Evolutionary conservation across 805 yeast species (phyloP).

Genomic region (Clavispora vitiphila): DNA sequence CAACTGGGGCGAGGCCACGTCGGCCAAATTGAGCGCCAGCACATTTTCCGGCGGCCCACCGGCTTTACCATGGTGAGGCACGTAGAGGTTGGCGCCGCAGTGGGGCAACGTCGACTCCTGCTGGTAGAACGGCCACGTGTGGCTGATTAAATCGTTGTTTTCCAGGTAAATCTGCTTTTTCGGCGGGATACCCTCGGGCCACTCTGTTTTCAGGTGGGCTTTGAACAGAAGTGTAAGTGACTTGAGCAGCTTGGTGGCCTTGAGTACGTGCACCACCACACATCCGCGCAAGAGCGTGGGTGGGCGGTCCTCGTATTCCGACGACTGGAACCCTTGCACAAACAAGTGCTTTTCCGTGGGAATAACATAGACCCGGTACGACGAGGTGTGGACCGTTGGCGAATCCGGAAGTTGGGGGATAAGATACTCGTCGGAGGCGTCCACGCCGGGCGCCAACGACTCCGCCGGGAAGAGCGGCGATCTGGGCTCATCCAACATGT

Average conservation of each 20-base stretch:
- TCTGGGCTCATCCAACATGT: not conserved
- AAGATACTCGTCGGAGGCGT: conserved; percentile 11
- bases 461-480: conserved; percentile 25
- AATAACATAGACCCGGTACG: conserved; percentile 65
- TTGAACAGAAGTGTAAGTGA: conserved; percentile 54
- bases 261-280: conserved; percentile 60
- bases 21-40: conserved; percentile 28
- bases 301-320: conserved; percentile 60
- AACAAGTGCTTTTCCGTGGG: conserved; percentile 78
- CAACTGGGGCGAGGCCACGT: conserved; percentile 8
- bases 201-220: conserved; percentile 76
- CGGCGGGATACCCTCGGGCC: conserved; percentile 99
- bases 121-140: conserved; percentile 86
- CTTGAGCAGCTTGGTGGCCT: conserved; percentile 63
- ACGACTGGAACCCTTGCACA: conserved; percentile 72
- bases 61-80: conserved; percentile 1
- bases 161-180: conserved; percentile 66
- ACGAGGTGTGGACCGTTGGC: conserved; percentile 57
- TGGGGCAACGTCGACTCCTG: conserved; percentile 20
- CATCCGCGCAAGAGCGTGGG: conserved; percentile 83
- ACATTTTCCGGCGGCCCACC: conserved; percentile 23
- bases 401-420: conserved; percentile 47
- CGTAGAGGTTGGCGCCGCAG: conserved; percentile 46
- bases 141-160: conserved; percentile 59
- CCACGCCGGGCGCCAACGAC: conserved; percentile 10